These are phyloP conservation scores for Rhodotorula glutinis DNA, from an alignment of 1,284 basidiomycete species.

Conservation along the genomic window DNA sequence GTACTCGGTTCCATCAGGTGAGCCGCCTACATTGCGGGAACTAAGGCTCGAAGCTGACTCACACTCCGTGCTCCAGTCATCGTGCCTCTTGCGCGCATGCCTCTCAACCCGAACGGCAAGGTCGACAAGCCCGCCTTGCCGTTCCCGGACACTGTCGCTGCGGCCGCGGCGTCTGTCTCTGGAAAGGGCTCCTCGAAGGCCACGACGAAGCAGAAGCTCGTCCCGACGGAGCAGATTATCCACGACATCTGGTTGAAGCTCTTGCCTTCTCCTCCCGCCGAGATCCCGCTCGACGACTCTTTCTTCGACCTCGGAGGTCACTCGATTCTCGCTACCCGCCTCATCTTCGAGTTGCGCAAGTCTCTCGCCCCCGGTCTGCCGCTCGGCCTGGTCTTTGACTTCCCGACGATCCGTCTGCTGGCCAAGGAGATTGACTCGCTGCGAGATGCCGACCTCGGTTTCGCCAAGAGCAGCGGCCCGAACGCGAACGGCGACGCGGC, in stretches of 20 bases:
- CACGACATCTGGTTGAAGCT: slow-evolving; percentile 78
- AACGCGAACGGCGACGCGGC: slow-evolving; percentile 35
- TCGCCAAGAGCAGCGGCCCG: slow-evolving; percentile 49
- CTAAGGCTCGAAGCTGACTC: too few relatives aligned
- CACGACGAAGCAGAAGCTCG: slow-evolving; percentile 49
- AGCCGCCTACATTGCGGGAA: slow-evolving; percentile 40
- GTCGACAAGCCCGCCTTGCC: slow-evolving; percentile 98
- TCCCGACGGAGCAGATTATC: slow-evolving; percentile 75
- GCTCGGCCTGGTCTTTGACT: slow-evolving; percentile 86
- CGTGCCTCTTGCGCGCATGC: slow-evolving; percentile 91
- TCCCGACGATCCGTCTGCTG: slow-evolving; percentile 80
- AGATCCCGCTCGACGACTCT: slow-evolving; percentile 83
- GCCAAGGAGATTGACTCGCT: slow-evolving; percentile 75
- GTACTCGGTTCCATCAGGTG: slow-evolving; percentile 83
- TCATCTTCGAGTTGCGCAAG: slow-evolving; percentile 96
- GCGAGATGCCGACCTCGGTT: slow-evolving; percentile 74
- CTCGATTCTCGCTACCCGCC: slow-evolving; percentile 93
- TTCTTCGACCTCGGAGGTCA: slow-evolving; percentile 99
- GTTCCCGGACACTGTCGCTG: slow-evolving; percentile 94
- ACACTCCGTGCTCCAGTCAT: slow-evolving; percentile 61
- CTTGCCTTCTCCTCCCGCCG: slow-evolving; percentile 73
- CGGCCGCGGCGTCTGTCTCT: slow-evolving; percentile 51
- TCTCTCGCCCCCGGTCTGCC: slow-evolving; percentile 87
- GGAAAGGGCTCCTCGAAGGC: slow-evolving; percentile 44
- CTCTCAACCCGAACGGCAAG: slow-evolving; percentile 98